phyloP scores from a whole-genome alignment of 352 stramenopile species.

The Thalassiosira sp. region DNA sequence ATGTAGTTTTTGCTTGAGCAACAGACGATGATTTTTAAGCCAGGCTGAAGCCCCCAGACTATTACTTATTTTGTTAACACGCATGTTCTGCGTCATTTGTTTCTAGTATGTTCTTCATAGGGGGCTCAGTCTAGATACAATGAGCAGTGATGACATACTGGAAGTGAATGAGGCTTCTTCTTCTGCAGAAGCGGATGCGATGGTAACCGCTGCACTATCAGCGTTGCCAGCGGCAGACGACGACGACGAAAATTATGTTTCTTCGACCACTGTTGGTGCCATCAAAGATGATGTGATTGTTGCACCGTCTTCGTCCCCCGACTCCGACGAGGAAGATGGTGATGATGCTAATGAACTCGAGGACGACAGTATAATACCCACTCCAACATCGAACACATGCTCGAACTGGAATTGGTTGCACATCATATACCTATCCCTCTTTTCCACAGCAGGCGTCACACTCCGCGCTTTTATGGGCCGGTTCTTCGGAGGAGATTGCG shows the following conservation, averaged over 20 bases:
- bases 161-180: background rate
- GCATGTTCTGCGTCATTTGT: too few relatives aligned
- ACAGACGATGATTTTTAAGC: too few relatives aligned
- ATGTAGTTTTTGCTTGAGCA: too few relatives aligned
- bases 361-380: background rate
- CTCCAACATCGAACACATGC: background rate
- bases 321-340: background rate
- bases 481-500: slow-evolving; percentile 74
- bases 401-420: slow-evolving; percentile 6
- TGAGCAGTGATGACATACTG: slow-evolving; percentile 3
- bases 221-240: background rate
- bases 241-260: background rate
- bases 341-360: background rate
- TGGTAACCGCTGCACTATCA: background rate
- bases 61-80: too few relatives aligned
- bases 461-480: slow-evolving; percentile 55
- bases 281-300: background rate
- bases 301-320: background rate
- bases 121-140: background rate
- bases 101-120: too few relatives aligned
- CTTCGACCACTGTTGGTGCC: background rate
- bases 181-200: background rate
- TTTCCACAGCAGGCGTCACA: slow-evolving; percentile 58
- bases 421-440: slow-evolving; percentile 51
- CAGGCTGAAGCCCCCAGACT: too few relatives aligned